Conservation (phyloP, 139 green algal genomes). For the Mesostigma viride region DNA sequence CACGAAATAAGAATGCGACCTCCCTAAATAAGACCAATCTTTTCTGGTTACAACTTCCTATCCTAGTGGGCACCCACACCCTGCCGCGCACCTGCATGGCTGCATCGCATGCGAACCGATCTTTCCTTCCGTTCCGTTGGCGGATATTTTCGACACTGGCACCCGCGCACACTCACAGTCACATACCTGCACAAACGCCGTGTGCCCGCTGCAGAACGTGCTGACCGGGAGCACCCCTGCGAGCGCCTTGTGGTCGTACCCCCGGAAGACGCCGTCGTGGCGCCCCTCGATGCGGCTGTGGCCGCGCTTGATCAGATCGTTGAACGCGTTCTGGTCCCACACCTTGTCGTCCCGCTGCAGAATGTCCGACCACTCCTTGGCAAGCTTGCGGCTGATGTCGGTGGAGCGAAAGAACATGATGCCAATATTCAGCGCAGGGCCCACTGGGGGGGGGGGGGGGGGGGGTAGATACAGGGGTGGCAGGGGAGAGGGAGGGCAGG, state of each 20-base stretch:
- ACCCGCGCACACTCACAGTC: no score
- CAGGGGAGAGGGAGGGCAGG: no score
- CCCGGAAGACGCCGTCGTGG: constrained; percentile 37
- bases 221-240: constrained; percentile 82
- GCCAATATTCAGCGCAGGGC: constrained; percentile 90
- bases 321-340: constrained; percentile 47
- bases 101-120: no score
- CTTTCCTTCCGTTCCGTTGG: no score
- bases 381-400: constrained; percentile 18
- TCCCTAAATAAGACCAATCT: no score
- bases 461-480: no score
- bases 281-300: neutral
- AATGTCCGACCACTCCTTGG: constrained; percentile 31
- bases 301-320: constrained; percentile 40
- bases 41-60: no score
- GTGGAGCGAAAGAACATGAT: constrained; percentile 76
- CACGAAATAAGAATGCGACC: no score
- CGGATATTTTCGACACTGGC: no score
- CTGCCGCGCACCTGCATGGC: no score
- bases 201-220: constrained; percentile 80
- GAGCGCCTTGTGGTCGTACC: constrained; percentile 53
- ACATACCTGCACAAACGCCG: constrained; percentile 74
- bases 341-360: constrained; percentile 32
- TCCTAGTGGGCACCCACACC: no score
- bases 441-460: no score